phyloP scores from a whole-genome alignment of 257 asterid genomes.

The Przewalskia tangutica region DNA sequence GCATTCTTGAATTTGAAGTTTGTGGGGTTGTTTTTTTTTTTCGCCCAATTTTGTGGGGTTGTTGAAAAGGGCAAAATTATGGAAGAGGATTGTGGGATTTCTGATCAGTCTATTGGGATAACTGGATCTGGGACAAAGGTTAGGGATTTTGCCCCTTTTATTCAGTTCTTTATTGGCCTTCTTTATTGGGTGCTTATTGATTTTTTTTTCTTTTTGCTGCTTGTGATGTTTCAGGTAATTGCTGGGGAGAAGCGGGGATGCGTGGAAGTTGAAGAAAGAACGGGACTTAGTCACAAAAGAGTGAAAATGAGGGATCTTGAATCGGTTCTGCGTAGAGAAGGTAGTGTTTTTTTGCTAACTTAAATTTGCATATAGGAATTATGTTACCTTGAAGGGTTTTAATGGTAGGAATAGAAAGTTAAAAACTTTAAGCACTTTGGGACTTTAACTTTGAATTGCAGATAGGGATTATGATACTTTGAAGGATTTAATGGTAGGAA shows the following conservation, averaged over 20 bases:
- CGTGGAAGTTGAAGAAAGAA: slow-evolving; percentile 20
- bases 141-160: background rate
- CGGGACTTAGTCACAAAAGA: slow-evolving; percentile 18
- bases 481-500: background rate
- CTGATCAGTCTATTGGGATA: slow-evolving; percentile 6
- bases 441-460: background rate
- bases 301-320: slow-evolving; percentile 31
- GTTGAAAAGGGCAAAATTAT: background rate
- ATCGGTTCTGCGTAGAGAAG: slow-evolving; percentile 22
- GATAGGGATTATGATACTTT: background rate
- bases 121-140: slow-evolving; percentile 29
- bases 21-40: background rate
- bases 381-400: background rate
- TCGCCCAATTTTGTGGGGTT: background rate
- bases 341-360: slow-evolving; percentile 7
- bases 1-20: slow-evolving; percentile 3
- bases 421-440: background rate
- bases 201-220: background rate
- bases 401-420: background rate
- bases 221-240: slow-evolving; percentile 16
- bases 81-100: slow-evolving; percentile 14
- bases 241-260: slow-evolving; percentile 21
- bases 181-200: background rate
- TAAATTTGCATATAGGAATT: too few relatives aligned
- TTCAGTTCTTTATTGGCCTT: background rate